phyloP scores from a whole-genome alignment of 148 eudicot genomes.

The Mesembryanthemum crystallinum region DNA sequence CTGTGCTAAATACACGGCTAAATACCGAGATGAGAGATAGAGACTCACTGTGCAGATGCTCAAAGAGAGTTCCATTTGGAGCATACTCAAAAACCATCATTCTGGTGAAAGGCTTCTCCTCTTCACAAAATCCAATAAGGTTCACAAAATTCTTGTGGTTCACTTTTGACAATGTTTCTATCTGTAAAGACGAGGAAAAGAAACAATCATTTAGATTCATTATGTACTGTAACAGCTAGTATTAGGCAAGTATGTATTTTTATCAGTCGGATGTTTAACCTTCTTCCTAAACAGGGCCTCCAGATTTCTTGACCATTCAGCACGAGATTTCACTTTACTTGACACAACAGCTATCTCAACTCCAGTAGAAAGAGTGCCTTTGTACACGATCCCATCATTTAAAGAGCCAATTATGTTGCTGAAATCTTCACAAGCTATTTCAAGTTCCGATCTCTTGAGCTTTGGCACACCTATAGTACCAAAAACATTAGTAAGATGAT shows the following conservation, averaged over 20 bases:
- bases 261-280: slow-evolving; percentile 32
- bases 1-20: not conserved
- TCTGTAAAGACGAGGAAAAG: slow-evolving; percentile 39
- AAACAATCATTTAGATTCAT: not conserved
- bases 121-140: slow-evolving; percentile 87
- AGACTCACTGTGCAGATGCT: slow-evolving; percentile 88
- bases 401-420: slow-evolving; percentile 75
- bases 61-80: slow-evolving; percentile 92
- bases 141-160: slow-evolving; percentile 97
- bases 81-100: slow-evolving; percentile 99
- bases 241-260: not conserved
- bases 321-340: slow-evolving; percentile 48
- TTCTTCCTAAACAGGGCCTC: slow-evolving; percentile 71
- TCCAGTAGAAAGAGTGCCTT: slow-evolving; percentile 88
- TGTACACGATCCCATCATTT: slow-evolving; percentile 62
- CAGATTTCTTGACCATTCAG: slow-evolving; percentile 57
- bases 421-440: slow-evolving; percentile 81
- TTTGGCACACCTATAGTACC: slow-evolving; percentile 68
- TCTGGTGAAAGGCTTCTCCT: slow-evolving; percentile 82
- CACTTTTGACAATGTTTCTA: slow-evolving; percentile 71
- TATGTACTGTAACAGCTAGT: not conserved
- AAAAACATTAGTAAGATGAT: slow-evolving; percentile 3
- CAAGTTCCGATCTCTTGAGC: slow-evolving; percentile 76
- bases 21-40: not conserved
- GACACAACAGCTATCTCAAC: slow-evolving; percentile 85